Conservation (phyloP, 257 asterid species). For the Avicennia marina region DNA sequence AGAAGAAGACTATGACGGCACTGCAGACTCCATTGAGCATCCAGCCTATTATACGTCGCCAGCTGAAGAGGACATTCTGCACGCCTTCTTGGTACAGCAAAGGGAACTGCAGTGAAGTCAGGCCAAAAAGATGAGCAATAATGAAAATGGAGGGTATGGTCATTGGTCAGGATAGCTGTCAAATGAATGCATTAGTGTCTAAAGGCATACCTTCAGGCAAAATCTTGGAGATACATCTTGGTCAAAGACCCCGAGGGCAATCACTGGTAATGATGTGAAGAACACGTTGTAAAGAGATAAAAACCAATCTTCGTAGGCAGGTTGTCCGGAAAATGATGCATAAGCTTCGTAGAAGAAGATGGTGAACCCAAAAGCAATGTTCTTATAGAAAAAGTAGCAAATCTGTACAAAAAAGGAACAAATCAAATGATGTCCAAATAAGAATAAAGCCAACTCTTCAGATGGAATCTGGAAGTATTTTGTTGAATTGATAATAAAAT, state of each 20-base stretch:
- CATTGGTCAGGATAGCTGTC: too few species aligned
- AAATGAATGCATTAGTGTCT: not conserved
- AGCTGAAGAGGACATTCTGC: slow-evolving; percentile 83
- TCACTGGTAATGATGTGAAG: slow-evolving; percentile 63
- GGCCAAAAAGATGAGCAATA: slow-evolving; percentile 11
- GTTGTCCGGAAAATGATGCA: slow-evolving; percentile 67
- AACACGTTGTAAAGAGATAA: slow-evolving; percentile 59
- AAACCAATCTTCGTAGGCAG: slow-evolving; percentile 69
- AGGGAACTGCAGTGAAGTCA: slow-evolving; percentile 64
- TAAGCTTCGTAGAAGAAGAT: slow-evolving; percentile 62
- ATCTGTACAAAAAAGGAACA: slow-evolving; percentile 38
- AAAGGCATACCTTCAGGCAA: slow-evolving; percentile 39
- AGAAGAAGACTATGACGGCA: slow-evolving; percentile 72
- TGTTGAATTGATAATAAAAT: slow-evolving; percentile 8
- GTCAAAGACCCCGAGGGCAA: slow-evolving; percentile 67
- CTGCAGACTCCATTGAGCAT: slow-evolving; percentile 72
- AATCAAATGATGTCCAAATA: not conserved
- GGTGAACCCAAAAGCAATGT: slow-evolving; percentile 60
- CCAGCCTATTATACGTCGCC: slow-evolving; percentile 93
- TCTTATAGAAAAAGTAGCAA: slow-evolving; percentile 84
- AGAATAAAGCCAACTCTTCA: not conserved
- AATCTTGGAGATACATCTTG: slow-evolving; percentile 67
- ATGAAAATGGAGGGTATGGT: too few species aligned
- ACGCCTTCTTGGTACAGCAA: slow-evolving; percentile 95
- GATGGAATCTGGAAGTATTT: too few species aligned